Percentiles rank a stretch among this genome's conserved stretches.
These are phyloP conservation scores for Sarocladium oryzae DNA, from an alignment of 2,329 filamentous ascomycete genomes.

Conservation along the genomic window DNA sequence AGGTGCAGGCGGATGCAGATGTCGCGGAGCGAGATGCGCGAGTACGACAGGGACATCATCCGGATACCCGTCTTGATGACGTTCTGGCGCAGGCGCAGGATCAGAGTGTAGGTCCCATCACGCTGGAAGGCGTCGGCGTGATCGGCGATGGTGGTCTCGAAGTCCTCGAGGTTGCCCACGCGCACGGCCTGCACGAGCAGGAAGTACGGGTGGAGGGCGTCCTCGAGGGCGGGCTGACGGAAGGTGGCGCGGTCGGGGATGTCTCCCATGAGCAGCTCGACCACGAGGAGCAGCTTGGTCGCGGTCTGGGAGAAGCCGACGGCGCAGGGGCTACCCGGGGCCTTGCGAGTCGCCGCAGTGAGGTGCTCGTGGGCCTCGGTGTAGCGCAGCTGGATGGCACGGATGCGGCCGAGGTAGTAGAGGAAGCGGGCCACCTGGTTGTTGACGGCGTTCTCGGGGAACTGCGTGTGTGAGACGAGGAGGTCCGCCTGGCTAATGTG, in stretches of 20 bases:
- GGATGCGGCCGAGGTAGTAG: slow-evolving; percentile 94
- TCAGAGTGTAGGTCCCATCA: slow-evolving; percentile 92
- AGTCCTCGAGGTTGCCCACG: slow-evolving; percentile 91
- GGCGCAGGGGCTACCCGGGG: slow-evolving; percentile 81
- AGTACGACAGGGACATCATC: slow-evolving; percentile 98
- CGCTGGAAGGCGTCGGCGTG: slow-evolving; percentile 81
- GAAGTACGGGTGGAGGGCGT: slow-evolving; percentile 86
- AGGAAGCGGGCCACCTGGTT: slow-evolving; percentile 97
- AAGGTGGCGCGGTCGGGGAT: slow-evolving; percentile 95
- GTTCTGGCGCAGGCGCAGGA: slow-evolving; percentile 91
- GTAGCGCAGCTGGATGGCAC: slow-evolving; percentile 93
- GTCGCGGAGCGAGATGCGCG: slow-evolving; percentile 90
- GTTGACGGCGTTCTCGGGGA: slow-evolving; percentile 89
- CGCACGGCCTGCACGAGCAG: slow-evolving; percentile 90
- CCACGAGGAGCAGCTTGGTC: slow-evolving; percentile 91
- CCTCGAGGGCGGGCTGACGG: slow-evolving; percentile 80
- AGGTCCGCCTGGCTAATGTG: slow-evolving; percentile 96
- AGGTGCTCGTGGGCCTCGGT: slow-evolving; percentile 95
- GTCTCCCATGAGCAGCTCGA: slow-evolving; percentile 96
- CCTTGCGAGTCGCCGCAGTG: slow-evolving; percentile 88
- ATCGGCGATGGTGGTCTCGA: slow-evolving; percentile 76
- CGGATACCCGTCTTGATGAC: slow-evolving; percentile 99
- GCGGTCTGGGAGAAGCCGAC: slow-evolving; percentile 94
- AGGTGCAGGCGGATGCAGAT: slow-evolving; percentile 94
- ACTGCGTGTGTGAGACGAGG: slow-evolving; percentile 90